Evolutionary conservation across 345 rosid genomes (phyloP).

Genomic region (Erodium maritimum): DNA sequence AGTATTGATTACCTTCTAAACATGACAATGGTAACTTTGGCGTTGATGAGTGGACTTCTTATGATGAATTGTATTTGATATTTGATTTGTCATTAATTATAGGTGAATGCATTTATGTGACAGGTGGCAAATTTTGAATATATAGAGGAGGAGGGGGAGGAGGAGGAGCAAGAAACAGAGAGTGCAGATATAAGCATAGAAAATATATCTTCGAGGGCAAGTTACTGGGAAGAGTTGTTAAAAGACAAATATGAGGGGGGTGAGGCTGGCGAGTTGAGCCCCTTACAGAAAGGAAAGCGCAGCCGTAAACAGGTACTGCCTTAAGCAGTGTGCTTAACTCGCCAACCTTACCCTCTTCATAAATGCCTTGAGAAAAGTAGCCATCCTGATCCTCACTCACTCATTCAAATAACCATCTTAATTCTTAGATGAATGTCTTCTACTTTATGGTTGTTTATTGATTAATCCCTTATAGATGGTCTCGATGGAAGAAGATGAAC

Average conservation of each 20-base stretch:
- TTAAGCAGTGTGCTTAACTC: background rate
- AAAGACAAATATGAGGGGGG: slow-evolving; percentile 69
- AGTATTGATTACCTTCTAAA: no score
- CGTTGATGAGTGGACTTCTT: background rate
- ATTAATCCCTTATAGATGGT: slow-evolving; percentile 55
- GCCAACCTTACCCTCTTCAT: no score
- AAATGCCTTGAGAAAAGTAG: no score
- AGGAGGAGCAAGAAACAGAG: slow-evolving; percentile 47
- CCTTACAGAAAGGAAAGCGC: slow-evolving; percentile 92
- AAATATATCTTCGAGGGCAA: slow-evolving; percentile 45
- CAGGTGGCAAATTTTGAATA: slow-evolving; percentile 97
- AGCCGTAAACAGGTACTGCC: slow-evolving; percentile 77
- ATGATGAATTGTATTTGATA: background rate
- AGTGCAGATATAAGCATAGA: no score
- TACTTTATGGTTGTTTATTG: background rate
- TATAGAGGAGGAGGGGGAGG: slow-evolving; percentile 71
- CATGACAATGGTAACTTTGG: no score
- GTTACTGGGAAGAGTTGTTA: slow-evolving; percentile 89
- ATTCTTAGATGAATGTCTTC: no score
- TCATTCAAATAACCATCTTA: no score
- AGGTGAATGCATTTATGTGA: slow-evolving; percentile 7
- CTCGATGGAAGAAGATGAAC: slow-evolving; percentile 95
- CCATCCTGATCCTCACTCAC: no score
- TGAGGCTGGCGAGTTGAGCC: slow-evolving; percentile 65
- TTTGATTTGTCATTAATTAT: no score